A percentile compares a stretch with the other conserved stretches of the same genome.
These are phyloP conservation scores for Phytophthora litchii DNA, from an alignment of 352 stramenopile species.

Conservation along the genomic window DNA sequence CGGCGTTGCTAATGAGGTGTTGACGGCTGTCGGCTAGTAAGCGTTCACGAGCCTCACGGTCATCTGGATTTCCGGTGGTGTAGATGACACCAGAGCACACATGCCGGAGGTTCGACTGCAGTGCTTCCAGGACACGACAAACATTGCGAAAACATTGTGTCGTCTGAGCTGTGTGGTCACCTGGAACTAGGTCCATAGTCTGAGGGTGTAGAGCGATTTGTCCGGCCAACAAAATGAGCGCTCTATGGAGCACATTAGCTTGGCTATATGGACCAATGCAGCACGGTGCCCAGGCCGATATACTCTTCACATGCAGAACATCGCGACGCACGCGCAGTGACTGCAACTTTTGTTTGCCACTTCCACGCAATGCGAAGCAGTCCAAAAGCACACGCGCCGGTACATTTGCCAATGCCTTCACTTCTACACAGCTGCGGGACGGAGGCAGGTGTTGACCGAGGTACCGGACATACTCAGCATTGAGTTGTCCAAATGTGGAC, in stretches of 20 bases:
- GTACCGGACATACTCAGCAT: constrained; percentile 93
- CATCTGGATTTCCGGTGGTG: constrained; percentile 37
- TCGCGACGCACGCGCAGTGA: constrained; percentile 69
- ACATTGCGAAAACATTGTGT: constrained; percentile 72
- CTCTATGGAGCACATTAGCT: constrained; percentile 92
- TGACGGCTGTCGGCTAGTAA: constrained; percentile 28
- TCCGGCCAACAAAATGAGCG: constrained; percentile 95
- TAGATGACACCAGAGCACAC: constrained; percentile 74
- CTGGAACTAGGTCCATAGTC: constrained; percentile 92
- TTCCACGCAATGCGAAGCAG: constrained; percentile 86
- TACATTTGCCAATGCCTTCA: constrained; percentile 56
- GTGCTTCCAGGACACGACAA: constrained; percentile 67
- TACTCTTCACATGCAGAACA: constrained; percentile 96
- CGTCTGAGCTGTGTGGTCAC: constrained; percentile 46
- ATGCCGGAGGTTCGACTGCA: constrained; percentile 83
- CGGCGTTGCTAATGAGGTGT: constrained; percentile 48
- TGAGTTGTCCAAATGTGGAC: constrained; percentile 92
- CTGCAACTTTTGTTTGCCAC: constrained; percentile 65
- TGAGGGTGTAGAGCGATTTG: constrained; percentile 96
- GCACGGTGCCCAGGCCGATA: constrained; percentile 96
- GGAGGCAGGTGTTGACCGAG: constrained; percentile 87
- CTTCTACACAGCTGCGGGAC: constrained; percentile 88
- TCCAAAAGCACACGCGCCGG: constrained; percentile 88
- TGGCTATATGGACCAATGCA: constrained; percentile 99
- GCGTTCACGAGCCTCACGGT: constrained; percentile 37